A percentile compares a stretch with the other conserved stretches of the same genome.
Evolutionary conservation across 2,329 filamentous ascomycete genomes (phyloP).

Genomic region (Pseudocercospora cruenta): DNA sequence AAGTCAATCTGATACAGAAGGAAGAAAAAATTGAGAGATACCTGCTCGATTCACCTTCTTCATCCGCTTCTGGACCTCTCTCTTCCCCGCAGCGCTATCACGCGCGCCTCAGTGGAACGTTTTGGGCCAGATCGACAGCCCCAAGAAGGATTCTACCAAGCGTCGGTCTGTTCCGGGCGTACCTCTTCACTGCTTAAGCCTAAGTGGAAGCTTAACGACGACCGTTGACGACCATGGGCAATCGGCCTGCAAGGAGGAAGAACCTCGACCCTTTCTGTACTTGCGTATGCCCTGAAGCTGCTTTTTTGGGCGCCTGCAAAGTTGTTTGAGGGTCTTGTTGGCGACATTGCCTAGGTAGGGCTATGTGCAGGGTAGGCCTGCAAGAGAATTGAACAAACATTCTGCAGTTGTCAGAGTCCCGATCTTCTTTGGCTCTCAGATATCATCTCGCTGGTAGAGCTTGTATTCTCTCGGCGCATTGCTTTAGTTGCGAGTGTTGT

Average conservation of each 20-base stretch:
- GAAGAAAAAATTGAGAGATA: background rate
- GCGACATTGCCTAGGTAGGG: background rate
- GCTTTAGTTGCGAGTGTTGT: background rate
- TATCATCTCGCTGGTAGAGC: no score
- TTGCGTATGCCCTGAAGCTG: background rate
- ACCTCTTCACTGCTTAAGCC: conserved; percentile 1
- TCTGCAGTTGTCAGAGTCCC: no score
- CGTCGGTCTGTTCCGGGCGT: conserved; percentile 4
- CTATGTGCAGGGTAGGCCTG: background rate
- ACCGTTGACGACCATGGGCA: background rate
- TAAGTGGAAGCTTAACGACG: conserved; percentile 1
- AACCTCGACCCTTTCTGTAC: background rate
- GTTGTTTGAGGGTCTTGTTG: background rate
- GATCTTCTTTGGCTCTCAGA: no score
- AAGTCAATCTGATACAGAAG: background rate
- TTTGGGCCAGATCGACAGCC: conserved; percentile 11
- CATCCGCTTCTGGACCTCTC: conserved; percentile 8
- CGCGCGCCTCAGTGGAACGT: background rate
- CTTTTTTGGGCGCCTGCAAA: background rate
- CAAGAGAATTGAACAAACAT: no score
- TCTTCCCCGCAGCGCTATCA: conserved; percentile 8
- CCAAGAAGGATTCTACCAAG: conserved; percentile 5
- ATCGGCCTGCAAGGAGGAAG: background rate
- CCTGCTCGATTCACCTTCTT: background rate
- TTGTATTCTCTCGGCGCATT: background rate